Conservation (phyloP, 73 alveolate species). For the Paramecium biaurelia region DNA sequence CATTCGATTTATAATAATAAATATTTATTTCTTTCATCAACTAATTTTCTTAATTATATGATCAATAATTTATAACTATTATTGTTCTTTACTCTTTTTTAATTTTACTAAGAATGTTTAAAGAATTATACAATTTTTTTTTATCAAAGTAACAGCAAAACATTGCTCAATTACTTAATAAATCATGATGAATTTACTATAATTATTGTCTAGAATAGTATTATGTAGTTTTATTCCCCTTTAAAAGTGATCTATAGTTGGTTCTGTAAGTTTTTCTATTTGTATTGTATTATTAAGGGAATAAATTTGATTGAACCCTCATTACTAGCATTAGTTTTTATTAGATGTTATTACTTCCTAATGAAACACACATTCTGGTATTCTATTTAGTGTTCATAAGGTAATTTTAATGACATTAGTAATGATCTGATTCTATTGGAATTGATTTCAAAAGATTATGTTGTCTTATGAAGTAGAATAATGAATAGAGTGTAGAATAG, state of each 20-base stretch:
- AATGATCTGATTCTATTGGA: background rate
- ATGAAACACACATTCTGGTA: background rate
- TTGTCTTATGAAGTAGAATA: background rate
- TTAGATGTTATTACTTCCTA: background rate
- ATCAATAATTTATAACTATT: background rate
- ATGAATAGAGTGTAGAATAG: background rate
- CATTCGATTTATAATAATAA: background rate
- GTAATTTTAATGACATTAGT: background rate
- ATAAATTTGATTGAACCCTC: background rate
- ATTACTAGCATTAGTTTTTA: background rate
- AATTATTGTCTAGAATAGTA: background rate
- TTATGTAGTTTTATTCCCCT: background rate
- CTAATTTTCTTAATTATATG: background rate
- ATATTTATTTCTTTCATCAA: background rate
- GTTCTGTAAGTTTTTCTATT: background rate
- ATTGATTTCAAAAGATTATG: background rate
- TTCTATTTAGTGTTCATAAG: background rate
- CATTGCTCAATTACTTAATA: too few species aligned
- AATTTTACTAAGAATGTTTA: too few species aligned
- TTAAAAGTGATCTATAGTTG: background rate
- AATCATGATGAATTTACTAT: background rate
- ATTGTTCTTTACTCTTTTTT: too few species aligned
- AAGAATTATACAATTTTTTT: too few species aligned
- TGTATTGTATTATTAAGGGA: background rate
- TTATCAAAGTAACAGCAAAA: too few species aligned